Conservation (phyloP, 192 early-diverging fungal species). For the Coemansia sp. region DNA sequence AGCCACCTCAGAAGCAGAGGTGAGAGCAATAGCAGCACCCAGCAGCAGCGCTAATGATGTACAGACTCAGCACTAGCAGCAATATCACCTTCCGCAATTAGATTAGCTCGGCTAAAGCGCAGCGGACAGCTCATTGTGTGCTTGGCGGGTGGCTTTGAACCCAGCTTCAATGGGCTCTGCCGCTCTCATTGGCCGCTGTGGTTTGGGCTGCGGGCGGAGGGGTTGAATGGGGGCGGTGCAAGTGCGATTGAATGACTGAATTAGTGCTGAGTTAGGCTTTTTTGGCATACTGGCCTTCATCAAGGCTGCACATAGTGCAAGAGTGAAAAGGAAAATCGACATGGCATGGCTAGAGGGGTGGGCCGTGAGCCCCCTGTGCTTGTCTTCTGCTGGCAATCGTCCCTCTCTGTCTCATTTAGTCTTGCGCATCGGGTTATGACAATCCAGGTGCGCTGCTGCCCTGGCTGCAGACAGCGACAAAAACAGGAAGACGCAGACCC, state of each 20-base stretch:
- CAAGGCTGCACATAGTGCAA: too few relatives aligned
- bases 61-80: background rate
- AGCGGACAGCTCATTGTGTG: conserved; percentile 4
- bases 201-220: conserved; percentile 4
- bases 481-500: background rate
- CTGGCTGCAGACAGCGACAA: conserved; percentile 2
- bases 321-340: too few relatives aligned
- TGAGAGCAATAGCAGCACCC: background rate
- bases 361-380: too few relatives aligned
- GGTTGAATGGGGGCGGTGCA: too few relatives aligned
- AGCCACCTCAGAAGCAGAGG: too few relatives aligned
- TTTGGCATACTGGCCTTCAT: too few relatives aligned
- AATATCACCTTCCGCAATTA: background rate
- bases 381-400: conserved; percentile 20
- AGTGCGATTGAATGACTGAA: too few relatives aligned
- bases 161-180: too few relatives aligned
- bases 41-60: too few relatives aligned
- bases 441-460: conserved; percentile 23
- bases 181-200: too few relatives aligned
- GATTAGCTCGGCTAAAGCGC: conserved; percentile 6
- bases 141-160: conserved; percentile 5
- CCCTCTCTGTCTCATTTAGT: conserved; percentile 10
- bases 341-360: too few relatives aligned
- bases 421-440: conserved; percentile 39
- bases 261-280: too few relatives aligned